These are phyloP conservation scores for Piper longum DNA, from an alignment of 164 flowering plant genomes.

Conservation along the genomic window DNA sequence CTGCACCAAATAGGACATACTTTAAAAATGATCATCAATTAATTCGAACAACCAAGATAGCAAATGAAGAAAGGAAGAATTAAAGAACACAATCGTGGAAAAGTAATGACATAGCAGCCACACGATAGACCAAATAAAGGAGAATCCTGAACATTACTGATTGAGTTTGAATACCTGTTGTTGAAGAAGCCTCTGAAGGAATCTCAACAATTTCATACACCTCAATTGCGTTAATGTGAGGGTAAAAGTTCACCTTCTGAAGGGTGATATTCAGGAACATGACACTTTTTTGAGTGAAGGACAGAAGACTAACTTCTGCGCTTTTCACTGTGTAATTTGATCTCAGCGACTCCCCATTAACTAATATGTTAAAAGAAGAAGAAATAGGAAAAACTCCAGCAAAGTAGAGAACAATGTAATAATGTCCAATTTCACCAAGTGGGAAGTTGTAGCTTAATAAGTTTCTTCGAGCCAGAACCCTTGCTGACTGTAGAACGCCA, in stretches of 20 bases:
- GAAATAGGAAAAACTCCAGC: conserved; percentile 71
- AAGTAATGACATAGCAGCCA: neutral
- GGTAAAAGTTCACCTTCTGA: conserved; percentile 35
- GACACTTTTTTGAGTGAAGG: conserved; percentile 23
- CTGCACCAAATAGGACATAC: conserved; percentile 24
- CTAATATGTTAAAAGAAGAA: conserved; percentile 43
- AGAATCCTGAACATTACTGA: neutral
- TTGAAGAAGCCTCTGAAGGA: conserved; percentile 57
- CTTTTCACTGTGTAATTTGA: conserved; percentile 38
- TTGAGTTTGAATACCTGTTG: conserved; percentile 39
- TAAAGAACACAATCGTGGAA: neutral
- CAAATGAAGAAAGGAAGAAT: neutral
- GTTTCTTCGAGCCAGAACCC: conserved; percentile 44
- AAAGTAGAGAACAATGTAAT: conserved; percentile 57
- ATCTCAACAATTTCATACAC: conserved; percentile 60
- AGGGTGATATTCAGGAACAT: conserved; percentile 44
- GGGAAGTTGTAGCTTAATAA: conserved; percentile 40
- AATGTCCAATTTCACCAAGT: conserved; percentile 42
- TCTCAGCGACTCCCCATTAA: conserved; percentile 38
- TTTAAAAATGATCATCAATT: neutral
- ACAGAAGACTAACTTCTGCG: conserved; percentile 28
- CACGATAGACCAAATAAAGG: neutral
- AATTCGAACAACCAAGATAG: neutral
- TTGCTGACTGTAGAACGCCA: conserved; percentile 56
- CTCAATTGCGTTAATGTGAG: conserved; percentile 71